Conservation (phyloP, 257 asterid genomes). For the Solanum clarkiae region DNA sequence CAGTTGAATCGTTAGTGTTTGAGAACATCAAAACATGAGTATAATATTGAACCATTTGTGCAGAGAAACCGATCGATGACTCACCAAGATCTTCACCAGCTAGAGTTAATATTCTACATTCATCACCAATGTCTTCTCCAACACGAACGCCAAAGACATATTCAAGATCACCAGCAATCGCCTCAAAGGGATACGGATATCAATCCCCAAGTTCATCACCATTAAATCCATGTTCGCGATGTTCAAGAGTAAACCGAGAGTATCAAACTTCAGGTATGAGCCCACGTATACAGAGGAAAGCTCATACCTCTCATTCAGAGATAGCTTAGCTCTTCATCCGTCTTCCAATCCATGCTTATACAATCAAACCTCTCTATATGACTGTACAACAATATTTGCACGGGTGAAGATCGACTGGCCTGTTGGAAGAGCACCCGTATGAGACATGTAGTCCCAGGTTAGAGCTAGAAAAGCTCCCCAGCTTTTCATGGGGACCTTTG, state of each 20-base stretch:
- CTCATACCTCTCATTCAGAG: not conserved
- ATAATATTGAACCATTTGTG: not conserved
- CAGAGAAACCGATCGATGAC: constrained; percentile 21
- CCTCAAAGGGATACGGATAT: constrained; percentile 10
- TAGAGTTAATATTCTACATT: constrained; percentile 4
- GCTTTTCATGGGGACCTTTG: not conserved
- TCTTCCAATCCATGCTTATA: not conserved
- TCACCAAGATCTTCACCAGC: constrained; percentile 32
- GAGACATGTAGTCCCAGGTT: not conserved
- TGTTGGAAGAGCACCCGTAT: not conserved
- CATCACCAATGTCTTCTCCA: constrained; percentile 26
- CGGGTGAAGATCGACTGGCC: not conserved
- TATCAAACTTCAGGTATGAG: constrained; percentile 13
- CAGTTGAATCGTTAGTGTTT: not conserved
- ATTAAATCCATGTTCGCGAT: constrained; percentile 25
- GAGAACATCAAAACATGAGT: not conserved
- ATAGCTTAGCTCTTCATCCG: not conserved
- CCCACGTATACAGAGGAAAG: constrained; percentile 13
- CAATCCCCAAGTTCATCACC: constrained; percentile 37
- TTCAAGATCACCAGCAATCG: constrained; percentile 1
- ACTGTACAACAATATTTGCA: not conserved
- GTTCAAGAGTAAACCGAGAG: constrained; percentile 22
- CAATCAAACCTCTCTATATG: not conserved
- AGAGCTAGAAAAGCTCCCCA: not conserved
- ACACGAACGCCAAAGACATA: constrained; percentile 5